Evolutionary conservation across 106 monocot species (phyloP), one percentile per base, ranked within the genome.

Genomic region (Narthecium ossifragum): DNA sequence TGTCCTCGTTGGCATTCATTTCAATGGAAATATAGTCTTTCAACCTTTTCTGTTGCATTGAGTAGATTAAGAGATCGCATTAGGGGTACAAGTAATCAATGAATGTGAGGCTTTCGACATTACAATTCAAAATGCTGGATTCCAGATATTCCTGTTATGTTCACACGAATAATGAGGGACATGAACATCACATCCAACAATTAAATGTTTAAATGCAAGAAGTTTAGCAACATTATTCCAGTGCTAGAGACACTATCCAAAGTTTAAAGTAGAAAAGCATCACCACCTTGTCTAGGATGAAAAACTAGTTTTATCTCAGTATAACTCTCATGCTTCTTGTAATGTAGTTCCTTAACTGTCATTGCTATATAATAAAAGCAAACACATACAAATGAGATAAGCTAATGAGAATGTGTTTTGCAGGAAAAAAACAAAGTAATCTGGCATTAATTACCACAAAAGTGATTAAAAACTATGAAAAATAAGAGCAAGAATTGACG

Each of bases 1-100:
- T 51, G 32, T 55, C 46, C 46, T 41, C 55, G 25, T 56, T 51
- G 36, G 43, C 32, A 3, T 31, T 34, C 37, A 22, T 34, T 30
- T 61, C 30, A 33, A 54, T 10, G 2, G 26, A 61, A 38, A 25
- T 31, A 59, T 46, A 61, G n/a, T 34, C 31, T 10, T 34, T 28
- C 50, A 37, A 30, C 28, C 55, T 63, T 43, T 62, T 17, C 62
- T 74, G 52, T 57, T 10, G 8, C 26, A 38, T 1, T 37, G 17
- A 23, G 3, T 6, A 24, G 34, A 22, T 24, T 31, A 15, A 5
- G 2, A 6, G 23, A 38, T 23, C 11, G 1, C 1, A 58, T 17
- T 6, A 21, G 27, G 17, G 32, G 17, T n/a, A 32, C 4, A 55
- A 31, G 2, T 15, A 5, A 31, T 29, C 7, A 8, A 2, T 1